Conservation (phyloP, 345 rosid species). For the Boechera divaricarpa region DNA sequence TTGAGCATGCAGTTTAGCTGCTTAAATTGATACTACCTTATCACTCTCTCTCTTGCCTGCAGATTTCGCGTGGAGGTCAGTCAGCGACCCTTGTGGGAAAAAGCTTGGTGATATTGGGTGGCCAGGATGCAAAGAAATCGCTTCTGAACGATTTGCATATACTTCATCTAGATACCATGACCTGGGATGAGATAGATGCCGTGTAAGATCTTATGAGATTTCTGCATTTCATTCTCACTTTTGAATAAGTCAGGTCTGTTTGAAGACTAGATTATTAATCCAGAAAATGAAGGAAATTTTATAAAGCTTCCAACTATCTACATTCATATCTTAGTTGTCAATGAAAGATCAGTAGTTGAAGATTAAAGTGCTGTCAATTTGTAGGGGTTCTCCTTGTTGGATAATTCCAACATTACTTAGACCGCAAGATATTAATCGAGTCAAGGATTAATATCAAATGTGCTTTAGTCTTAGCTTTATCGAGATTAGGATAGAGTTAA, state of each 20-base stretch:
- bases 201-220: slow-evolving; percentile 59
- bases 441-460: too few species aligned
- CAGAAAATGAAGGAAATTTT: slow-evolving; percentile 9
- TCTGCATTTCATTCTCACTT: slow-evolving; percentile 2
- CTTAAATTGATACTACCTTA: neutral
- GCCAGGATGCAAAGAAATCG: slow-evolving; percentile 82
- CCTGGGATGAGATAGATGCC: slow-evolving; percentile 94
- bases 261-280: neutral
- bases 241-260: slow-evolving; percentile 8
- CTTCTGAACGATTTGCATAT: slow-evolving; percentile 88
- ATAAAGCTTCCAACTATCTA: slow-evolving; percentile 14
- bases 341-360: neutral
- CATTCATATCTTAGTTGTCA: slow-evolving; percentile 7
- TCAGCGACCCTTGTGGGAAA: slow-evolving; percentile 83
- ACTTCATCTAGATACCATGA: slow-evolving; percentile 92
- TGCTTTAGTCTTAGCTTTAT: too few species aligned
- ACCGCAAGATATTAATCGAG: too few species aligned
- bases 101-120: slow-evolving; percentile 88
- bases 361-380: slow-evolving; percentile 30
- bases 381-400: slow-evolving; percentile 65
- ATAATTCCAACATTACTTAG: too few species aligned
- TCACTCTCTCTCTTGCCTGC: slow-evolving; percentile 36
- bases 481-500: too few species aligned
- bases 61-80: slow-evolving; percentile 97
- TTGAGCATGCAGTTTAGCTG: slow-evolving; percentile 18